Conservation (phyloP, 2,329 filamentous ascomycete species). For the Xylogone sp. region DNA sequence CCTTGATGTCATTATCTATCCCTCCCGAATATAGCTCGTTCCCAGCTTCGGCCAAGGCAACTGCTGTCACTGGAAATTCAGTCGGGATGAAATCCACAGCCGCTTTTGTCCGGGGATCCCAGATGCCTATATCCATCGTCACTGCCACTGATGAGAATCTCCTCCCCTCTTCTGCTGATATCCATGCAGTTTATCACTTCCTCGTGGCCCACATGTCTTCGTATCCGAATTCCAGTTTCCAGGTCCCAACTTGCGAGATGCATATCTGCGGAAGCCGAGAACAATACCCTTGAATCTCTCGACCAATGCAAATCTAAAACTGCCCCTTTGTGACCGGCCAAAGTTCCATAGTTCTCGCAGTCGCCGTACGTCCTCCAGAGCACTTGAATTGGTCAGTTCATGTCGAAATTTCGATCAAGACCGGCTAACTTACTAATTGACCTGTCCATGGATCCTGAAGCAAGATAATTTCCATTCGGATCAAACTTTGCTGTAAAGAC, state of each 20-base stretch:
- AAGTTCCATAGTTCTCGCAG: slow-evolving; percentile 89
- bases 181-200: slow-evolving; percentile 94
- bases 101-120: slow-evolving; percentile 90
- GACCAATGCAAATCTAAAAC: slow-evolving; percentile 95
- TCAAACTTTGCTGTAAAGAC: slow-evolving; percentile 91
- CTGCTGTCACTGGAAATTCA: slow-evolving; percentile 86
- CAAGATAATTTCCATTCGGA: slow-evolving; percentile 80
- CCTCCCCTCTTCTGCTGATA: slow-evolving; percentile 83
- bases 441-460: slow-evolving; percentile 93
- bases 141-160: slow-evolving; percentile 83
- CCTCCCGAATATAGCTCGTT: slow-evolving; percentile 94
- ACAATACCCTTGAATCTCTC: slow-evolving; percentile 84
- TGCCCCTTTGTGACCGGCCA: slow-evolving; percentile 87
- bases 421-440: slow-evolving; percentile 64
- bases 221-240: slow-evolving; percentile 86
- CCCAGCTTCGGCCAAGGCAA: slow-evolving; percentile 88
- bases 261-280: slow-evolving; percentile 90
- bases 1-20: slow-evolving; percentile 95
- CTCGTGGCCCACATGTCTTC: slow-evolving; percentile 87
- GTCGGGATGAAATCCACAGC: slow-evolving; percentile 86
- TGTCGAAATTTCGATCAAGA: neutral
- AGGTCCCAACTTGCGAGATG: slow-evolving; percentile 93
- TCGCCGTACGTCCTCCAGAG: slow-evolving; percentile 91
- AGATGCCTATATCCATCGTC: slow-evolving; percentile 94
- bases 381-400: slow-evolving; percentile 49